Evolutionary conservation across 1,284 basidiomycete species (phyloP), one percentile per base, ranked within the genome.

Genomic region (Somion occarium): DNA sequence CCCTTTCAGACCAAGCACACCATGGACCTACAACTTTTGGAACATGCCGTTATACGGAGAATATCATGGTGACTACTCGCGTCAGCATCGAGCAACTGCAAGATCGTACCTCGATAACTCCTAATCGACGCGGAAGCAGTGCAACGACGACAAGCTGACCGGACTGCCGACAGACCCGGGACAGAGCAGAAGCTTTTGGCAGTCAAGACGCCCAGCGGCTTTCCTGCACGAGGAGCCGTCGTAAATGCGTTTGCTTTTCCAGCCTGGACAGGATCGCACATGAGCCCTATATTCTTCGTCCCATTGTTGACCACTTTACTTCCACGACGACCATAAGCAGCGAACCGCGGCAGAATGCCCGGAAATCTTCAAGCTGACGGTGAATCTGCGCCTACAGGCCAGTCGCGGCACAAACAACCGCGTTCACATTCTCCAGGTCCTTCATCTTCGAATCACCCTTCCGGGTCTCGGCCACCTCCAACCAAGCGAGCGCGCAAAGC

Each of bases 401-500:
- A 34, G 7, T 34, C 30, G n/a, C 57, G 57, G n/a, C 48, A 51
- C 5, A 59, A 59, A 39, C 55, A 56, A 15, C 41, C 50, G 38
- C 55, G 57, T 22, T 52, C 57, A 9, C 53, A 51, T 43, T 59
- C 57, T 2, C 57, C 57, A 18, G 46, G 46, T 22, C 43, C 53
- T 15, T 41, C 53, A 3, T 19, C 53, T n/a, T 41, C 53, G 7
- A 38, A 48, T n/a, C 48, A 46, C 3, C 25, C 41, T 26, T 24
- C 54, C 38, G 62, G 64, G 22, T 39, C 55, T 23, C 58, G 62
- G 41, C 65, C 61, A 12, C 51, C 56, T 26, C 84, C 87, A 2
- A 79, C 84, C 30, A 90, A 90, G 69, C 79, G 87, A 44, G 84
- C 88, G 0, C 76, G 88, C 55, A 90, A 90, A 63, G 86, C 88